phyloP scores from a whole-genome alignment of 2,329 filamentous ascomycete species.

The Gliomastix tumulicola region DNA sequence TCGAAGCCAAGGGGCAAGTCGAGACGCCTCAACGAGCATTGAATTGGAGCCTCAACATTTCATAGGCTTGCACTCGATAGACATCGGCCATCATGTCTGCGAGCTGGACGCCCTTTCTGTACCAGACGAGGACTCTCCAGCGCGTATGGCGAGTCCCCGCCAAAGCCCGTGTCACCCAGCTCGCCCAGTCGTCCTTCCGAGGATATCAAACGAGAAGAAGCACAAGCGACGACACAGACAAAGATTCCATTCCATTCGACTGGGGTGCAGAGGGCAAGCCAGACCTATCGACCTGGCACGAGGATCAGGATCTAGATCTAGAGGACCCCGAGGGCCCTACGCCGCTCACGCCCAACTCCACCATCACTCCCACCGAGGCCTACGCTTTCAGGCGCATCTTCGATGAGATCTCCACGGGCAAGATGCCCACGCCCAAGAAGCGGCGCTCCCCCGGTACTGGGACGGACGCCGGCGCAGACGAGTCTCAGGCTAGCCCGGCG shows the following conservation, averaged over 20 bases:
- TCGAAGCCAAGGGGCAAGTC: no score
- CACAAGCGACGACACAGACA: slow-evolving; percentile 7
- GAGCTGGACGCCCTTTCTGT: slow-evolving; percentile 59
- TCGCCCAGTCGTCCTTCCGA: no score
- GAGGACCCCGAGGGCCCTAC: no score
- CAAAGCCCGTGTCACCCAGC: no score
- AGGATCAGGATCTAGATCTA: slow-evolving; percentile 10
- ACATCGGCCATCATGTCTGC: slow-evolving; percentile 31
- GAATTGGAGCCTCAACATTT: no score
- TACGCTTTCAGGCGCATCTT: slow-evolving; percentile 54
- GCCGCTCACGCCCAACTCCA: slow-evolving; percentile 32
- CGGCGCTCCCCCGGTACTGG: neutral
- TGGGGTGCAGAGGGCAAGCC: no score
- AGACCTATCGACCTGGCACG: slow-evolving; percentile 12
- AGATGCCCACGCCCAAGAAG: slow-evolving; percentile 16
- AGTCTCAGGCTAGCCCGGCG: neutral
- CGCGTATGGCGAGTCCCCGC: no score
- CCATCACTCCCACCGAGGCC: slow-evolving; percentile 51
- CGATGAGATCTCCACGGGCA: slow-evolving; percentile 29
- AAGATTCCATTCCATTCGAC: slow-evolving; percentile 46
- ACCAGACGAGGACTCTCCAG: slow-evolving; percentile 58
- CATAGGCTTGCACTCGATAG: no score
- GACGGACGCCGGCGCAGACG: neutral
- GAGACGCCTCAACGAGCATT: no score
- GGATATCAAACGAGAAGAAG: no score